phyloP scores from a whole-genome alignment of 305 asterid genomes.

The Withania somnifera region DNA sequence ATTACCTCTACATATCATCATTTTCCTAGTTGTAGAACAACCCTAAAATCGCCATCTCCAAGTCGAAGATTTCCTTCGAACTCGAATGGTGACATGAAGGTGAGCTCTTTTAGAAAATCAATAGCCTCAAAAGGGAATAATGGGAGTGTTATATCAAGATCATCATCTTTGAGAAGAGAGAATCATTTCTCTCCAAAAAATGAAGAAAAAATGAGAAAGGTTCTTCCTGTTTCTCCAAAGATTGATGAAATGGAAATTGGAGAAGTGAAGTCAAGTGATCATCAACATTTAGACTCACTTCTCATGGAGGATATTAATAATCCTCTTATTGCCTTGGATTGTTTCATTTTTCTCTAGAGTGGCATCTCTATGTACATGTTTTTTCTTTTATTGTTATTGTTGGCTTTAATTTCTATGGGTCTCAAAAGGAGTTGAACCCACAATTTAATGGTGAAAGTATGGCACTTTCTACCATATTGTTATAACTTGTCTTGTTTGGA shows the following conservation, averaged over 20 bases:
- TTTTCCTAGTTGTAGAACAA: conserved; percentile 17
- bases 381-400: neutral
- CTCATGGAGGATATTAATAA: conserved; percentile 49
- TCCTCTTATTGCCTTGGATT: conserved; percentile 73
- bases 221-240: conserved; percentile 19
- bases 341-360: conserved; percentile 58
- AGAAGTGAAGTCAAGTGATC: conserved; percentile 8
- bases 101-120: neutral
- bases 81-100: neutral
- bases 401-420: neutral
- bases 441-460: neutral
- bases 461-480: neutral
- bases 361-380: neutral
- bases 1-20: neutral
- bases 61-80: conserved; percentile 7
- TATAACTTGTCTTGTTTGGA: neutral
- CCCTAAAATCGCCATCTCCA: conserved; percentile 49
- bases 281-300: conserved; percentile 23
- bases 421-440: neutral
- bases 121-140: neutral
- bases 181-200: neutral
- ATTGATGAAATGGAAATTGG: conserved; percentile 21
- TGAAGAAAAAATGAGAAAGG: neutral
- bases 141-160: neutral
- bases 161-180: conserved; percentile 11